Percentiles rank a stretch among this genome's conserved stretches.
These are phyloP conservation scores for Tylopilus plumbeoviolaceoides DNA, from an alignment of 768 basidiomycete genomes.

Conservation along the genomic window DNA sequence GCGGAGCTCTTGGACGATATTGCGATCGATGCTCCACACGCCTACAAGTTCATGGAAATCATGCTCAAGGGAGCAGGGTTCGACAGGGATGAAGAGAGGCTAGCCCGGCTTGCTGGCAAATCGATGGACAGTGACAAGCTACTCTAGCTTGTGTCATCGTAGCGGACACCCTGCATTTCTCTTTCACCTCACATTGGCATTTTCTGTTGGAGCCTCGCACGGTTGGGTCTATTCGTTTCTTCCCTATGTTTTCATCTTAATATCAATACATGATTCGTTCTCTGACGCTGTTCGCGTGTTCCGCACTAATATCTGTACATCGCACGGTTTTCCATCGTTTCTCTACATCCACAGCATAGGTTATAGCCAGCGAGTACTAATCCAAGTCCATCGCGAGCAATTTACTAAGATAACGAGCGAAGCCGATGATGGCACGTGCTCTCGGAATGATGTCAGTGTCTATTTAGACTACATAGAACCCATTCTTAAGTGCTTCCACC, in stretches of 20 bases:
- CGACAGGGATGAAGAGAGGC: slow-evolving; percentile 52
- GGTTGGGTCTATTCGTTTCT: slow-evolving; percentile 8
- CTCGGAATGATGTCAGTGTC: slow-evolving; percentile 1
- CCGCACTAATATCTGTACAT: slow-evolving; percentile 29
- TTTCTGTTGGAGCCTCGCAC: background rate
- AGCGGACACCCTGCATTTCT: slow-evolving; percentile 15
- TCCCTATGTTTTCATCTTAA: background rate
- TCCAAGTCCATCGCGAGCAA: slow-evolving; percentile 21
- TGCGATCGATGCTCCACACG: slow-evolving; percentile 86
- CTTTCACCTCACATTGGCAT: slow-evolving; percentile 9
- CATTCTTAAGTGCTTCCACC: background rate
- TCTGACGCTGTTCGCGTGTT: slow-evolving; percentile 26
- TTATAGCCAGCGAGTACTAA: slow-evolving; percentile 20
- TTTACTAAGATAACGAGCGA: slow-evolving; percentile 16
- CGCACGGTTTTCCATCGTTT: slow-evolving; percentile 17
- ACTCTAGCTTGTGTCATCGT: slow-evolving; percentile 51
- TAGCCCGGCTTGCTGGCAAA: slow-evolving; percentile 55
- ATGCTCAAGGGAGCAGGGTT: slow-evolving; percentile 70
- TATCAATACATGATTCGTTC: slow-evolving; percentile 15
- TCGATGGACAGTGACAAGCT: slow-evolving; percentile 58
- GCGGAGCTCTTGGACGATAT: slow-evolving; percentile 85
- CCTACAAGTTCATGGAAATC: slow-evolving; percentile 68
- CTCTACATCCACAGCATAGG: slow-evolving; percentile 22
- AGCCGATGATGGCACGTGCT: background rate
- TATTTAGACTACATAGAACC: background rate